Evolutionary conservation across 306 rosid genomes (phyloP).

Genomic region (Mucuna pruriens): DNA sequence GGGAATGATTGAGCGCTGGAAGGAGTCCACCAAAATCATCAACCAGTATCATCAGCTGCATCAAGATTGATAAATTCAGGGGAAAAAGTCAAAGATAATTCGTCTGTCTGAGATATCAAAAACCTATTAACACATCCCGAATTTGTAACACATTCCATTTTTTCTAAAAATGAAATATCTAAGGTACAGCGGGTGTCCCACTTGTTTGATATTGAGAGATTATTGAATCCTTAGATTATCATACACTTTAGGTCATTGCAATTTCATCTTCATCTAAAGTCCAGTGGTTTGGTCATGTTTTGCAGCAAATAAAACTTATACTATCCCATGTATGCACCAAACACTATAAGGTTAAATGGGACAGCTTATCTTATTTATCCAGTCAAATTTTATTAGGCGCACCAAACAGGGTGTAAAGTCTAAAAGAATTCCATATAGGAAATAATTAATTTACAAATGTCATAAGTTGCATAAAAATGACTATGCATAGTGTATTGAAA

Average conservation of each 20-base stretch:
- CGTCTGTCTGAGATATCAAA: background rate
- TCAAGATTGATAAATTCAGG: constrained; percentile 26
- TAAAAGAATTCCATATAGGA: background rate
- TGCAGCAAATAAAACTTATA: background rate
- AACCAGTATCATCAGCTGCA: constrained; percentile 96
- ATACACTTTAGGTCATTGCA: background rate
- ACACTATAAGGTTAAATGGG: background rate
- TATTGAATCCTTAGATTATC: background rate
- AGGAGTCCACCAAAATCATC: constrained; percentile 86
- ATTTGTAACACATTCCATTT: background rate
- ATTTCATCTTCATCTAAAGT: background rate
- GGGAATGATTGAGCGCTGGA: constrained; percentile 93
- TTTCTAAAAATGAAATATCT: background rate
- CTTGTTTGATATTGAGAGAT: background rate
- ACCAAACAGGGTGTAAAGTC: constrained; percentile 25
- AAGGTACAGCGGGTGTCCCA: background rate
- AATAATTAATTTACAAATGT: background rate
- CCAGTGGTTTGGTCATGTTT: background rate
- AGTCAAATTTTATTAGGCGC: constrained; percentile 5
- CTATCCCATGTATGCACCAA: constrained; percentile 28
- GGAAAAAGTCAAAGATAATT: background rate
- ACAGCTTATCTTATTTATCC: constrained; percentile 1
- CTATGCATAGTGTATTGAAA: background rate
- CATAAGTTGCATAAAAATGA: background rate
- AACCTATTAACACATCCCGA: background rate